These are phyloP conservation scores for Fusarium sp. DNA, from an alignment of 2,329 filamentous ascomycete species.

Conservation along the genomic window DNA sequence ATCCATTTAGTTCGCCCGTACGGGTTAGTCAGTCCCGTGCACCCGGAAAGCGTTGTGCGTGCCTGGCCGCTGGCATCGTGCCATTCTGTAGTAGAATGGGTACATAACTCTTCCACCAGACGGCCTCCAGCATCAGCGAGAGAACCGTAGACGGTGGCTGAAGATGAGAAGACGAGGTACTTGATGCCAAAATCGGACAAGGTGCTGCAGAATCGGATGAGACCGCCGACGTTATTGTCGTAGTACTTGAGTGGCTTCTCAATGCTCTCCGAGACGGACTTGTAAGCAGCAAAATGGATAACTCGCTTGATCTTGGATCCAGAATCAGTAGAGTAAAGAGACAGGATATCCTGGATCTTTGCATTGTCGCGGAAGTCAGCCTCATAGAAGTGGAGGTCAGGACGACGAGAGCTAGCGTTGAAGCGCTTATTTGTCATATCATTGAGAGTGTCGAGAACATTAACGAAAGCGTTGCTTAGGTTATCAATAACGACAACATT, in stretches of 20 bases:
- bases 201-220: conserved; percentile 66
- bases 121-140: conserved; percentile 59
- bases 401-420: not conserved
- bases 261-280: conserved; percentile 74
- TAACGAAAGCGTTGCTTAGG: conserved; percentile 1
- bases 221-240: conserved; percentile 73
- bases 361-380: conserved; percentile 6
- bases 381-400: conserved; percentile 13
- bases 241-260: conserved; percentile 71
- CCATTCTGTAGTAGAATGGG: conserved; percentile 62
- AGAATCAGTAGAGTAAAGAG: not conserved
- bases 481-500: conserved; percentile 10
- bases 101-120: conserved; percentile 30
- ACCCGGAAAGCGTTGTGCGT: not conserved
- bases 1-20: conserved; percentile 77
- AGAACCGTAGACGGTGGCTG: conserved; percentile 74
- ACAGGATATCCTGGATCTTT: not conserved
- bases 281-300: conserved; percentile 78
- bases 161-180: conserved; percentile 75
- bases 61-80: not conserved
- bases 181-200: conserved; percentile 59
- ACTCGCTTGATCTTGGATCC: conserved; percentile 54
- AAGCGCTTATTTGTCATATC: conserved; percentile 4
- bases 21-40: conserved; percentile 43
- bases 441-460: conserved; percentile 3